Percentiles rank a stretch among this genome's conserved stretches.
Evolutionary conservation across 805 yeast species (phyloP).

Genomic region (Yarrowia porcina): DNA sequence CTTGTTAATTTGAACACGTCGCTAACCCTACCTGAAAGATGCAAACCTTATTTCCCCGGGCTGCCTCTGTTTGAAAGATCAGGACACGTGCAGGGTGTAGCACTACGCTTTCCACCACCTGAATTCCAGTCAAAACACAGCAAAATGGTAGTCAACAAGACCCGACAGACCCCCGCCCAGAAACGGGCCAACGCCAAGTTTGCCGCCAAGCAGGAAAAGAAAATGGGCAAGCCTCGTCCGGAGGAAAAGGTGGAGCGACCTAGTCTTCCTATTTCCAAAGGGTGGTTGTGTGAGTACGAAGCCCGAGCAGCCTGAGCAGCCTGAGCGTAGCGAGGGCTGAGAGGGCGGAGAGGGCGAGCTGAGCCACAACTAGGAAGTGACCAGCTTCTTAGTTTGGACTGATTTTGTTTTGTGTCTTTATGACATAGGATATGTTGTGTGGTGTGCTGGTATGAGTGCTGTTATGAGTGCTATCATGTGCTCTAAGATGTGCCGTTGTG

Average conservation of each 20-base stretch:
- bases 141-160: slow-evolving; percentile 16
- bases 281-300: slow-evolving; percentile 64
- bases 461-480: too few species aligned
- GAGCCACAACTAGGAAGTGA: too few species aligned
- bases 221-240: slow-evolving; percentile 69
- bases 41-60: background rate
- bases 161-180: slow-evolving; percentile 75
- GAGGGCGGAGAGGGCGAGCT: too few species aligned
- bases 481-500: too few species aligned
- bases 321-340: background rate
- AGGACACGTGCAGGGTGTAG: slow-evolving; percentile 14
- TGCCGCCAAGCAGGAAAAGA: slow-evolving; percentile 66
- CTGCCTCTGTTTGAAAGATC: too few species aligned
- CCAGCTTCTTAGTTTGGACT: too few species aligned
- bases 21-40: slow-evolving; percentile 23
- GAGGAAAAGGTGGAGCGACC: slow-evolving; percentile 38
- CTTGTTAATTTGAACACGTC: background rate
- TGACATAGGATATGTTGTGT: too few species aligned
- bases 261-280: slow-evolving; percentile 52
- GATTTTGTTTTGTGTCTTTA: too few species aligned
- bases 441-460: too few species aligned
- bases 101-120: too few species aligned
- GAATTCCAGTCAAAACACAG: background rate
- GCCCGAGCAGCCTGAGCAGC: background rate
- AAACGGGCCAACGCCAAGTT: slow-evolving; percentile 83